Percentiles rank a stretch among this genome's conserved stretches.
Conservation (phyloP, 306 rosid genomes). For the Acacia confusa region DNA sequence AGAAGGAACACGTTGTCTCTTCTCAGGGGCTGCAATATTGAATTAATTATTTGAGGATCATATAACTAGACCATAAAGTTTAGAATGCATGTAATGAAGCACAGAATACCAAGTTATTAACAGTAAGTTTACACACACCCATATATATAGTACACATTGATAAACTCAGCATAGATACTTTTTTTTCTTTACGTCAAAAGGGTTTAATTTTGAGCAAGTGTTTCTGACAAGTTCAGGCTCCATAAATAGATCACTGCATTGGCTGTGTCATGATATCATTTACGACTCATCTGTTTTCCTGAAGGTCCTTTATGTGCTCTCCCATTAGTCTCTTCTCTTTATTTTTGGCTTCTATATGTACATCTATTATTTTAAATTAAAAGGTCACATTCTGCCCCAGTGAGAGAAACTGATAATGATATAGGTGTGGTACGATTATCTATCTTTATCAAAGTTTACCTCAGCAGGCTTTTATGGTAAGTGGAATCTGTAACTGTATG, state of each 20-base stretch:
- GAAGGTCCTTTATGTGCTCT: slow-evolving; percentile 13
- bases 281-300: slow-evolving; percentile 23
- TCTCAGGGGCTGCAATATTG: slow-evolving; percentile 78
- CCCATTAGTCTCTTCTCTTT: not conserved
- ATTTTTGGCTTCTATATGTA: not conserved
- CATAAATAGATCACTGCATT: slow-evolving; percentile 8
- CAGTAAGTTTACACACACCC: not conserved
- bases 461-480: slow-evolving; percentile 23
- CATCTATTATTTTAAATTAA: not conserved
- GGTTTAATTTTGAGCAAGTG: not conserved
- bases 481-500: slow-evolving; percentile 34
- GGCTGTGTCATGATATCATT: slow-evolving; percentile 9
- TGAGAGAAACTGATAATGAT: slow-evolving; percentile 17
- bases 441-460: slow-evolving; percentile 20
- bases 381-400: slow-evolving; percentile 7
- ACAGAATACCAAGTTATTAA: slow-evolving; percentile 2
- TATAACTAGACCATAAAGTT: slow-evolving; percentile 5
- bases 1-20: slow-evolving; percentile 96
- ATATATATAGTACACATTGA: not conserved
- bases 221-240: not conserved
- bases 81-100: not conserved
- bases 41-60: not conserved
- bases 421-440: slow-evolving; percentile 2
- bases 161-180: not conserved
- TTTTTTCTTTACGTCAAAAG: not conserved